phyloP scores from a whole-genome alignment of 805 yeast species.

The Nakazawaea wickerhamii region DNA sequence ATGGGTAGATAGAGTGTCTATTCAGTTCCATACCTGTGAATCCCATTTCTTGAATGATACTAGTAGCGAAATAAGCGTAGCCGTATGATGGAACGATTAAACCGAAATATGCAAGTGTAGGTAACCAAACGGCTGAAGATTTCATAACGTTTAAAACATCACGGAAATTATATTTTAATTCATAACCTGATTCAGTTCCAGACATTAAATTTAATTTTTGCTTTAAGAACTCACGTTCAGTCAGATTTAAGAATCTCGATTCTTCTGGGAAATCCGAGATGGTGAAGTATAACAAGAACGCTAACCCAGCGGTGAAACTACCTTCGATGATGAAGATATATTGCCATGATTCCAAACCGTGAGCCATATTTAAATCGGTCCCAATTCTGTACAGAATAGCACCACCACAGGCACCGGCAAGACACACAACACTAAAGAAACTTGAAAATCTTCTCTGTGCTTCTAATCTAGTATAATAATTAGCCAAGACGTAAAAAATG shows the following conservation, averaged over 20 bases:
- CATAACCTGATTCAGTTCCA: constrained; percentile 41
- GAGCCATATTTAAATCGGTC: constrained; percentile 30
- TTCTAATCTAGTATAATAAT: constrained; percentile 35
- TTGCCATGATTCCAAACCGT: constrained; percentile 41
- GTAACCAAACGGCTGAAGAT: constrained; percentile 52
- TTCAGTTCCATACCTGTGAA: constrained; percentile 71
- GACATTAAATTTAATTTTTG: constrained; percentile 45
- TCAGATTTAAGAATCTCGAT: constrained; percentile 27
- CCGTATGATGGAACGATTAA: constrained; percentile 70
- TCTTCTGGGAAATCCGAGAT: constrained; percentile 50
- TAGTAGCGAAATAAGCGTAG: constrained; percentile 68
- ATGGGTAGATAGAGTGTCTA: constrained; percentile 79
- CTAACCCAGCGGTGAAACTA: constrained; percentile 25
- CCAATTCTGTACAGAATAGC: constrained; percentile 41
- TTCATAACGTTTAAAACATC: constrained; percentile 48
- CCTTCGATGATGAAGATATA: constrained; percentile 51
- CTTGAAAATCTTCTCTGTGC: constrained; percentile 32
- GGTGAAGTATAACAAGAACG: constrained; percentile 30
- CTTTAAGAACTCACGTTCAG: constrained; percentile 42
- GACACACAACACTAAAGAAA: constrained; percentile 39
- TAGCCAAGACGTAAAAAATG: constrained; percentile 37
- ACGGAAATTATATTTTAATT: constrained; percentile 36
- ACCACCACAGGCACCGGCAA: constrained; percentile 47
- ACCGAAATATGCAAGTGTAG: constrained; percentile 60
- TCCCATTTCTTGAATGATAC: constrained; percentile 57